Base-by-base conservation (phyloP, 2,329 filamentous ascomycete species). In the Drechmeria coniospora region DNA sequence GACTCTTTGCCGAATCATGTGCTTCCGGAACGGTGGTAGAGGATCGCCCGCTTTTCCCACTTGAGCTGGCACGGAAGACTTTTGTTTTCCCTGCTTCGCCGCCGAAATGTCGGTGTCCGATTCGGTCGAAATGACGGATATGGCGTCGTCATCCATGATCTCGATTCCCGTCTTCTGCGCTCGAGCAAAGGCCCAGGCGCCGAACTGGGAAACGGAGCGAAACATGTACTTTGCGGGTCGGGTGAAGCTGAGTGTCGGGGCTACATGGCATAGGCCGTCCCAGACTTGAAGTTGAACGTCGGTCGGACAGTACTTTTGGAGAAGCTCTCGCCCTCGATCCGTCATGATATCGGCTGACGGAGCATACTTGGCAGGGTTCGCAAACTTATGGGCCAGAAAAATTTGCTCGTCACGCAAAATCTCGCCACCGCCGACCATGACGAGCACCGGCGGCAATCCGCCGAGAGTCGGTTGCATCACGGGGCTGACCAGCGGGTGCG, bases 211-310 rank as follows among this genome's bases (percentile, higher is more conserved):
- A 28, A 94, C 74, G 2, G 82, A 81, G 26, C 87, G 71, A 49
- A 83, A 95, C 84, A 95, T 94, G 54, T 79, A 80, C 50, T 95
- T 95, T 25, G 87, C 90, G 1, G 90, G 90, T n/a, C 77, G 69
- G 0, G 87, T 95, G 49, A 93, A 95, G 42, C 82, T 92, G n/a
- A 95, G 63, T 0, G 86, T 94, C 1, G 87, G 82, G 1, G 79
- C 76, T 5, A 92, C 86, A 46, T 95, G 87, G 43, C 90, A 95
- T 3, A 95, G 59, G 42, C 93, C 80, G 32, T 95, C 87, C 86
- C 87, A 95, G 2, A 95, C 77, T 48, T 95, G 90, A 2, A 98
- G 64, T 47, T 94, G 84, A 0, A 95, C 87, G 41, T 92, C 72
- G 0, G 90, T 98, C 0, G 84, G 81, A 32, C 73, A 71, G 50